Evolutionary conservation across 2,329 filamentous ascomycete species (phyloP).

Genomic region (Claviceps sp.): DNA sequence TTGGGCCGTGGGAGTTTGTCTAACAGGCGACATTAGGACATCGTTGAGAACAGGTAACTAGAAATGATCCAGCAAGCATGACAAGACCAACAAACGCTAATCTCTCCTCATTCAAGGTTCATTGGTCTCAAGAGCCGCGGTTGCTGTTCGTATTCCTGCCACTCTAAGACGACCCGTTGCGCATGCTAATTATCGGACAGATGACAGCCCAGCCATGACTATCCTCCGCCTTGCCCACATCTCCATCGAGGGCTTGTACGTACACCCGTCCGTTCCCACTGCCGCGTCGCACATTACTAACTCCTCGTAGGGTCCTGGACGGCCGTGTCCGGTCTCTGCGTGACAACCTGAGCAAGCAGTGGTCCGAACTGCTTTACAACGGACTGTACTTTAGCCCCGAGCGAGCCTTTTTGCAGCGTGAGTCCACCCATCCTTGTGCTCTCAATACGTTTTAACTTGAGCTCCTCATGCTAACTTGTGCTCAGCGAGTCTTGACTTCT

Average conservation of each 20-base stretch:
- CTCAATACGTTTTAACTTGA: background rate
- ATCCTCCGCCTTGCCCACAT: slow-evolving; percentile 1
- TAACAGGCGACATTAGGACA: background rate
- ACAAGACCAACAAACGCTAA: background rate
- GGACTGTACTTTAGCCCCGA: slow-evolving; percentile 3
- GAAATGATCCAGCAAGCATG: background rate
- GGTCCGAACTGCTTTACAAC: slow-evolving; percentile 3
- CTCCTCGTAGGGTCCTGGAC: background rate
- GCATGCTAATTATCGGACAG: background rate
- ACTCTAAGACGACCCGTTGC: background rate
- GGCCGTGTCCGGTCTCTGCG: slow-evolving; percentile 1
- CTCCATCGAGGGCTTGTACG: slow-evolving; percentile 1
- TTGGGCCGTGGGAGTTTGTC: background rate
- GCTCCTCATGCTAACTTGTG: background rate
- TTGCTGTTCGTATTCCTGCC: background rate
- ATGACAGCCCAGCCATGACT: slow-evolving; percentile 3
- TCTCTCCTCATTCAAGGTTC: background rate
- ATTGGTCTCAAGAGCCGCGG: slow-evolving; percentile 1
- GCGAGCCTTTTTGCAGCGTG: slow-evolving; percentile 1
- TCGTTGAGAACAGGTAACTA: slow-evolving; percentile 1
- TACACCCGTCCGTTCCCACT: background rate
- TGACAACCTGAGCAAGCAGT: slow-evolving; percentile 1
- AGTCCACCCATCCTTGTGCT: background rate
- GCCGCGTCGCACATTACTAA: background rate
- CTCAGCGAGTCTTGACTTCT: slow-evolving; percentile 2